Percentiles rank a stretch among this genome's conserved stretches.
Conservation (phyloP, 306 rosid species). For the Canavalia ensiformis region DNA sequence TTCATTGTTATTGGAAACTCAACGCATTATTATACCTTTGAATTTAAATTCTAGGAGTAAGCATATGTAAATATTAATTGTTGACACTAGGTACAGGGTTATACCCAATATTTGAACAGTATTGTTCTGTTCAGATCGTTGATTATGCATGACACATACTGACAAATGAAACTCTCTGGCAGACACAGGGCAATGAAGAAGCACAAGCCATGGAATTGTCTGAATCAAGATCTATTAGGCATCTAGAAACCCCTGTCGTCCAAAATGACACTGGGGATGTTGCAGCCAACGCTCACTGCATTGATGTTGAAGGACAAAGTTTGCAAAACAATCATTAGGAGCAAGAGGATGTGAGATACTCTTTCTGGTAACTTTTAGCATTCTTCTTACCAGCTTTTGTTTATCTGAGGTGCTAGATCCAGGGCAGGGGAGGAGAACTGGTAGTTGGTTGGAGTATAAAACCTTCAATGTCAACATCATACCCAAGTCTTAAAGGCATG, state of each 20-base stretch:
- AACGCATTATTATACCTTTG: not conserved
- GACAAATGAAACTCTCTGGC: constrained; percentile 41
- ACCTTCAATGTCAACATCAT: no score
- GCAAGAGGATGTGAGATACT: constrained; percentile 32
- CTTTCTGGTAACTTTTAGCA: constrained; percentile 35
- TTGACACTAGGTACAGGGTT: constrained; percentile 19
- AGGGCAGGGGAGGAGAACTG: no score
- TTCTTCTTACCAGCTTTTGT: not conserved
- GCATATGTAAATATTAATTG: not conserved
- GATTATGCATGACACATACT: constrained; percentile 42
- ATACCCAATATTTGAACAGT: not conserved
- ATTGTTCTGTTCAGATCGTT: constrained; percentile 11
- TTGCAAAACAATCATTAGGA: constrained; percentile 31
- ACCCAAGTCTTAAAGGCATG: no score
- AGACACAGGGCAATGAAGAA: constrained; percentile 53
- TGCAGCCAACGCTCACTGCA: constrained; percentile 34
- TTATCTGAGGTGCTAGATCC: no score
- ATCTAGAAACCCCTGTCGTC: constrained; percentile 43
- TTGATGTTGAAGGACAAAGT: constrained; percentile 53
- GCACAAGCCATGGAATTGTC: constrained; percentile 39
- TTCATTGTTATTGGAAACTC: not conserved
- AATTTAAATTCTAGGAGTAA: not conserved
- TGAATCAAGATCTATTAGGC: constrained; percentile 49
- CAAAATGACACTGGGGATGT: constrained; percentile 53
- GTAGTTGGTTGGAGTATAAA: no score